phyloP scores from a whole-genome alignment of 129 eudicot genomes.

The Mikania micrantha region DNA sequence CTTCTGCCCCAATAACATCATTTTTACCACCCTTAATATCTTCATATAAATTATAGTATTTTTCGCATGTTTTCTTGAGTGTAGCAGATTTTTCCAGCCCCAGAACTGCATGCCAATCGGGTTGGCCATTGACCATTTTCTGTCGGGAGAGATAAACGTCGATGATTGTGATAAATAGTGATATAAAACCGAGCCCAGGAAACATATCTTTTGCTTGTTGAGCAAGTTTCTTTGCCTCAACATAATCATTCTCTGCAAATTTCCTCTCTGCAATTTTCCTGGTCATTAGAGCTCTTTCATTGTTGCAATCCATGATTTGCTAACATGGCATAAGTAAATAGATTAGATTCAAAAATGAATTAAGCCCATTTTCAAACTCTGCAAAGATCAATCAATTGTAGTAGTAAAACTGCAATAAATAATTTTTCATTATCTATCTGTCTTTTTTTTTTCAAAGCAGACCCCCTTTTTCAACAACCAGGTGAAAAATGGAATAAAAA shows the following conservation, averaged over 20 bases:
- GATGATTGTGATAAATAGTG: background rate
- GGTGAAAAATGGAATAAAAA: background rate
- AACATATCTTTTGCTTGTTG: background rate
- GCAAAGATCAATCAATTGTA: conserved; percentile 2
- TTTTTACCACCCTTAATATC: background rate
- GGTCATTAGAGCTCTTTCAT: background rate
- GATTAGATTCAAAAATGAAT: background rate
- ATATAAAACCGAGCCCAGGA: background rate
- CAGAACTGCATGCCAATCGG: conserved; percentile 1
- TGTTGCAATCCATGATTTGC: conserved; percentile 1
- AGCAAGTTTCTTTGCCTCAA: background rate
- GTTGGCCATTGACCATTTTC: background rate
- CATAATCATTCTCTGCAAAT: background rate
- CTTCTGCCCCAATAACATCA: conserved; percentile 6
- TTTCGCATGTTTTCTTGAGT: background rate
- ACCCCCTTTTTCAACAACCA: background rate
- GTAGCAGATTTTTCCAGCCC: background rate
- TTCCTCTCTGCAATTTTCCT: background rate
- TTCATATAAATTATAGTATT: background rate
- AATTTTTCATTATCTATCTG: too few relatives aligned
- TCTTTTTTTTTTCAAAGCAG: too few relatives aligned
- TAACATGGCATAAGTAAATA: background rate
- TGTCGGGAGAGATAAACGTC: background rate
- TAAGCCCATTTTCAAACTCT: background rate
- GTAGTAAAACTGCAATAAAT: too few relatives aligned